A percentile compares a stretch with the other conserved stretches of the same genome.
Evolutionary conservation across 768 basidiomycete genomes (phyloP).

Genomic region (Rhizopogon vinicolor): DNA sequence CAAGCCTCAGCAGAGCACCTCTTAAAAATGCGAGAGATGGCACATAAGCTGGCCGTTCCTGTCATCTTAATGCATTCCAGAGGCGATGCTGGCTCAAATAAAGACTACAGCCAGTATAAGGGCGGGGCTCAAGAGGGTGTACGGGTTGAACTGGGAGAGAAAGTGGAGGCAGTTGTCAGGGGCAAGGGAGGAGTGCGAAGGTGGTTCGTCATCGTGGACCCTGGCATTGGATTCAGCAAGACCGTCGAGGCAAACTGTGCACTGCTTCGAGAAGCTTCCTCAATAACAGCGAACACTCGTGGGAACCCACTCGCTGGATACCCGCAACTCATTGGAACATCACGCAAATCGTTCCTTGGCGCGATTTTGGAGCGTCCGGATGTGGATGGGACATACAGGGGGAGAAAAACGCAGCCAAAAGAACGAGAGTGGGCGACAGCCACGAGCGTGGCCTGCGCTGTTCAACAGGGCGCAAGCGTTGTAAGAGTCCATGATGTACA

Average conservation of each 20-base stretch:
- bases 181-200: constrained; percentile 70
- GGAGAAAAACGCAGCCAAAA: constrained; percentile 52
- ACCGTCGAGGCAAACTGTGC: constrained; percentile 67
- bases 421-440: constrained; percentile 80
- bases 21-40: constrained; percentile 58
- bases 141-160: constrained; percentile 62
- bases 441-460: constrained; percentile 65
- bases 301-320: constrained; percentile 54
- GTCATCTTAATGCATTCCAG: constrained; percentile 94
- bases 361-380: constrained; percentile 49
- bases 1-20: constrained; percentile 35
- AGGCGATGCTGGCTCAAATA: constrained; percentile 75
- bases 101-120: constrained; percentile 51
- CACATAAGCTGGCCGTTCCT: constrained; percentile 64
- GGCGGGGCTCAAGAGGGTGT: constrained; percentile 62
- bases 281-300: constrained; percentile 38
- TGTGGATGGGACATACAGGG: constrained; percentile 31
- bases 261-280: constrained; percentile 50
- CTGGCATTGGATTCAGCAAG: constrained; percentile 95
- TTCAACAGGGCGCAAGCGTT: constrained; percentile 67
- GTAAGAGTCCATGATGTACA: constrained; percentile 81
- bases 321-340: constrained; percentile 71
- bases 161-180: constrained; percentile 59
- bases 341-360: constrained; percentile 84
- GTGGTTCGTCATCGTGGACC: constrained; percentile 89